Evolutionary conservation across 352 stramenopile genomes (phyloP), one percentile per base, ranked within the genome.

Genomic region (Globisporangium iwayamae): DNA sequence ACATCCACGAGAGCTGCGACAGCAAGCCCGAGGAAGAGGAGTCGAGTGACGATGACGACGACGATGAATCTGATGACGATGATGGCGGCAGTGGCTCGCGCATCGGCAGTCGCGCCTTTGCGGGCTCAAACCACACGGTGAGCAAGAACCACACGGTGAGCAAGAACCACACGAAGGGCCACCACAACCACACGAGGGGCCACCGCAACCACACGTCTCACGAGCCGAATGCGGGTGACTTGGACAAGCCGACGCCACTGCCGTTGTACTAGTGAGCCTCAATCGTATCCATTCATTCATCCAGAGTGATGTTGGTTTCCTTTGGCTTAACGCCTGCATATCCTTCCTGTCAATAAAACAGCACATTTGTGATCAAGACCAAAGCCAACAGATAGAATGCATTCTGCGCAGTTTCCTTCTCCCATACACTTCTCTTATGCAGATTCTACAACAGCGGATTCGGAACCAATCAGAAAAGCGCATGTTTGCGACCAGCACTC

Each of bases 1-100:
- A 76, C n/a, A 57, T 75, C 53, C 50, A 70, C 34, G 34, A 60
- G 25, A 32, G 14, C 50, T 66, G 60, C 20, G 60, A 55, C 43
- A 25, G 25, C 11, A 61, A 65, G 47, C 50, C 62, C 0, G 54
- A 67, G 11, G 36, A 52, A 3, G 45, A 47, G 43, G 34, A 32
- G 25, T 39, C 64, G 20, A 51, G 60, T 13, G 47, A 43, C 8
- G 38, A 43, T 14, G 38, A 43, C 2, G 38, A 43, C 8, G 38
- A 43, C 11, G 8, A 11, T 43, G 38, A 43, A 11, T 11, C 10
- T 14, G 38, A 43, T 14, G 38, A 41, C 36, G 36, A 43, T 4
- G 38, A 43, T 11, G 38, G 28, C 14, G 61, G 60, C 28, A 63
- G 36, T 52, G 63, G 56, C 39, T 69, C 63, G 2, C 25, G 63